A percentile compares a stretch with the other conserved stretches of the same genome.
These are phyloP conservation scores for Cocos nucifera DNA, from an alignment of 176 grass and related monocot species.

Conservation along the genomic window DNA sequence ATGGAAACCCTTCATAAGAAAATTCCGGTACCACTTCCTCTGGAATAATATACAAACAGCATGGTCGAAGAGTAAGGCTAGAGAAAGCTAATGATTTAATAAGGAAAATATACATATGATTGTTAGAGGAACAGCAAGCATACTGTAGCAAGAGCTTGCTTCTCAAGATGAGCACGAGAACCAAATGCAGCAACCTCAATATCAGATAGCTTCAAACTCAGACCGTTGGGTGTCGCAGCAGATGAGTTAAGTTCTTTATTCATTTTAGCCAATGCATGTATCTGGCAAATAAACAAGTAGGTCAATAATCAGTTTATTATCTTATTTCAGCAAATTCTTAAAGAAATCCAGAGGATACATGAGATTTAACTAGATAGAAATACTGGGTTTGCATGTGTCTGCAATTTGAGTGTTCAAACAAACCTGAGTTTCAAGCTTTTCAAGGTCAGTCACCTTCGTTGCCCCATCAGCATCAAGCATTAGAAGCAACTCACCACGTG, in stretches of 20 bases:
- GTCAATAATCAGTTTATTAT: too few species aligned
- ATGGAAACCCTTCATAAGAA: conserved; percentile 99
- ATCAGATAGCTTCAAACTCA: conserved; percentile 45
- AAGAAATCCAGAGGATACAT: too few species aligned
- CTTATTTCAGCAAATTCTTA: too few species aligned
- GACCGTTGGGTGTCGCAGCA: conserved; percentile 12
- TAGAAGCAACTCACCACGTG: conserved; percentile 71
- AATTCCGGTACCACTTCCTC: conserved; percentile 97
- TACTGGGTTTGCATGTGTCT: too few species aligned
- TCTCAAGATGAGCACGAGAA: conserved; percentile 94
- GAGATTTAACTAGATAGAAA: too few species aligned
- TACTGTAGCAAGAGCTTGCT: conserved; percentile 96
- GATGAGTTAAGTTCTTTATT: conserved; percentile 10
- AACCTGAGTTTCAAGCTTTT: conserved; percentile 94
- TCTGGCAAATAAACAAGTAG: conserved; percentile 22
- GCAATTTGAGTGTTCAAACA: conserved; percentile 6
- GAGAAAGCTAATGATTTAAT: too few species aligned
- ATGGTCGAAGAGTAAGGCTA: too few species aligned
- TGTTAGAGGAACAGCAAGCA: conserved; percentile 4
- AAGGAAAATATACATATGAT: too few species aligned
- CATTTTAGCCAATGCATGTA: conserved; percentile 34
- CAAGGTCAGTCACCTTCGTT: conserved; percentile 87
- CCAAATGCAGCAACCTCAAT: conserved; percentile 83
- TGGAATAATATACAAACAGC: conserved; percentile 12
- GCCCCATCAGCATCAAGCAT: conserved; percentile 99